Conservation (phyloP, 2,329 filamentous ascomycete species). For the Calonectria pauciramosa region DNA sequence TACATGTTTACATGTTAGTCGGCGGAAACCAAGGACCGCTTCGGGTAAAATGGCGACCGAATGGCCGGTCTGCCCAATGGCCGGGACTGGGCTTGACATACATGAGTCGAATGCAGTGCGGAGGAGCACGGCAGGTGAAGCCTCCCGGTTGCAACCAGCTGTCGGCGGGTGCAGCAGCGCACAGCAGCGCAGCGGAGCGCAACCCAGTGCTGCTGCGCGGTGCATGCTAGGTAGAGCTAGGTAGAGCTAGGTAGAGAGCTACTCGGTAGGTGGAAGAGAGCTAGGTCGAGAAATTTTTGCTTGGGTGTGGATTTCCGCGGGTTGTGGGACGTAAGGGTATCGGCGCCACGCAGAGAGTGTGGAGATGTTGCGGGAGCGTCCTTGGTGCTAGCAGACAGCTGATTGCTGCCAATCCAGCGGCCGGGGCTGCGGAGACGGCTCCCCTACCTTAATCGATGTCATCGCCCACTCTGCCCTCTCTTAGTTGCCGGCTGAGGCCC, state of each 20-base stretch:
- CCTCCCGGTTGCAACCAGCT: not conserved
- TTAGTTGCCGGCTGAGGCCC: not conserved
- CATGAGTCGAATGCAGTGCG: not conserved
- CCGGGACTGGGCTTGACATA: slow-evolving; percentile 7
- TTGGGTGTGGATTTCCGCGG: not conserved
- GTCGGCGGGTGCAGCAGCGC: not conserved
- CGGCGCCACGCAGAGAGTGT: slow-evolving; percentile 6
- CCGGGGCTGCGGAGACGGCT: slow-evolving; percentile 3
- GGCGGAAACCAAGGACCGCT: slow-evolving; percentile 4
- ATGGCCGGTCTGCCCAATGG: slow-evolving; percentile 4
- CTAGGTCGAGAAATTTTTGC: not conserved
- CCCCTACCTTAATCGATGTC: slow-evolving; percentile 14
- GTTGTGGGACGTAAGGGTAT: slow-evolving; percentile 8
- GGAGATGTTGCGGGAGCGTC: slow-evolving; percentile 11
- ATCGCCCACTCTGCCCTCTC: not conserved
- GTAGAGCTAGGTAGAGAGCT: not conserved
- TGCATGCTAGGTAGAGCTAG: not conserved
- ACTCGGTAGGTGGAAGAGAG: too few relatives aligned
- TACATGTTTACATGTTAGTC: not conserved
- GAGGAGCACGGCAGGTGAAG: slow-evolving; percentile 8
- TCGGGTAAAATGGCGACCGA: slow-evolving; percentile 1
- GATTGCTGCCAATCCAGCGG: slow-evolving; percentile 5
- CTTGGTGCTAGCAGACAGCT: slow-evolving; percentile 5
- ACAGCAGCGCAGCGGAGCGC: not conserved
- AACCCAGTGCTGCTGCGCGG: not conserved